Percentiles rank a stretch among this genome's conserved stretches.
These are phyloP conservation scores for Candida vartiovaarae DNA, from an alignment of 805 yeast genomes.

Conservation along the genomic window DNA sequence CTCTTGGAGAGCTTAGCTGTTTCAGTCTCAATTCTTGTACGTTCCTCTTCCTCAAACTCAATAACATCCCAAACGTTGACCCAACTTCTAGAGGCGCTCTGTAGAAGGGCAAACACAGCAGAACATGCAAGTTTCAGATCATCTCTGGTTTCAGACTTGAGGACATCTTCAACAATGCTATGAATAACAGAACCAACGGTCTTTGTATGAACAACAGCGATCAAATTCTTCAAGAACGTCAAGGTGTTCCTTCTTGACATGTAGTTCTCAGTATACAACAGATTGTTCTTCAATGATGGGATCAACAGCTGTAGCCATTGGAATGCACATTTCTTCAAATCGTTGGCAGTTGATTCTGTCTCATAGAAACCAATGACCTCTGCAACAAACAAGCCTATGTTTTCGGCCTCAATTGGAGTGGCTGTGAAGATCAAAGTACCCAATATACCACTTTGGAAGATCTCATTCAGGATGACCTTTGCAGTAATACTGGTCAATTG, in stretches of 20 bases:
- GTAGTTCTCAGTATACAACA: constrained; percentile 43
- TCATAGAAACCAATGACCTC: constrained; percentile 45
- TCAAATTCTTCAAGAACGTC: constrained; percentile 61
- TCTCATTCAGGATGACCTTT: constrained; percentile 32
- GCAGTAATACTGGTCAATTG: constrained; percentile 39
- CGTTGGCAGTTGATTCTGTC: constrained; percentile 19
- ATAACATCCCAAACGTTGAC: constrained; percentile 51
- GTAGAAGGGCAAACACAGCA: constrained; percentile 62
- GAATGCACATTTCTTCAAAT: constrained; percentile 34
- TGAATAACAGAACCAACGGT: constrained; percentile 54
- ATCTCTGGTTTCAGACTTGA: constrained; percentile 55
- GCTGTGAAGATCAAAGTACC: constrained; percentile 58
- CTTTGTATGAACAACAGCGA: constrained; percentile 49
- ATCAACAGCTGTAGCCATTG: constrained; percentile 50
- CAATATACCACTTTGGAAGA: constrained; percentile 44
- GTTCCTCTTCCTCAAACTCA: constrained; percentile 39
- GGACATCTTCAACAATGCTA: constrained; percentile 39
- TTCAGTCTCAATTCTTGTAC: constrained; percentile 18
- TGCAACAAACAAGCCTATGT: constrained; percentile 66
- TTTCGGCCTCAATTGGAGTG: constrained; percentile 75
- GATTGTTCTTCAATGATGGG: constrained; percentile 18
- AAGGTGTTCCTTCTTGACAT: constrained; percentile 78
- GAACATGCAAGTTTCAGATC: constrained; percentile 74
- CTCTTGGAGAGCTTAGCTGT: constrained; percentile 8
- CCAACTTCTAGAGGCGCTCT: constrained; percentile 46